Conservation (phyloP, 2,329 filamentous ascomycete genomes). For the Xylaria sp. region DNA sequence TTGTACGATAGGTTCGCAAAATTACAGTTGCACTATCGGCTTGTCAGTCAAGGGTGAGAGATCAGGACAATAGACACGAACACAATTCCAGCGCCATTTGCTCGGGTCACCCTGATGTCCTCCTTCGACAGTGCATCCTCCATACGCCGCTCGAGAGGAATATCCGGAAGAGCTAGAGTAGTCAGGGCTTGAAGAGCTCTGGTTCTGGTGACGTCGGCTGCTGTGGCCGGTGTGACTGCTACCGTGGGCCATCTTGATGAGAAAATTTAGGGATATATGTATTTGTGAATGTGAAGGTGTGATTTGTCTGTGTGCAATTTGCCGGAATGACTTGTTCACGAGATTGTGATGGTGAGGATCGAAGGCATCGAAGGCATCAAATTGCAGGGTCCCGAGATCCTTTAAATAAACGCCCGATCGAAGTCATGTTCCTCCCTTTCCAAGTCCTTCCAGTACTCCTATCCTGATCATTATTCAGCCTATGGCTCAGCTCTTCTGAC, state of each 20-base stretch:
- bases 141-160: neutral
- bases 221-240: neutral
- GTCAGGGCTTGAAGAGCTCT: neutral
- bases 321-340: neutral
- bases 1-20: constrained; percentile 37
- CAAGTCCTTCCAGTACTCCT: neutral
- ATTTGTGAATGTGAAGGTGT: too few species aligned
- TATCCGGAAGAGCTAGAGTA: neutral
- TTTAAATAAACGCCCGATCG: neutral
- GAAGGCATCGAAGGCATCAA: neutral
- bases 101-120: neutral
- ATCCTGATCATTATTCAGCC: constrained; percentile 21
- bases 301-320: neutral
- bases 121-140: neutral
- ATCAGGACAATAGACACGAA: constrained; percentile 6
- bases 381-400: too few species aligned
- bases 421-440: neutral
- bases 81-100: constrained; percentile 44
- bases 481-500: constrained; percentile 20
- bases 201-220: neutral
- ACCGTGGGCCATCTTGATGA: neutral
- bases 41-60: constrained; percentile 32
- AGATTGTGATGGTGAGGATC: neutral
- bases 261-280: neutral
- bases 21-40: constrained; percentile 36